Evolutionary conservation across 2,329 filamentous ascomycete genomes (phyloP), one percentile per base, ranked within the genome.

Genomic region (Xylaria sp.): DNA sequence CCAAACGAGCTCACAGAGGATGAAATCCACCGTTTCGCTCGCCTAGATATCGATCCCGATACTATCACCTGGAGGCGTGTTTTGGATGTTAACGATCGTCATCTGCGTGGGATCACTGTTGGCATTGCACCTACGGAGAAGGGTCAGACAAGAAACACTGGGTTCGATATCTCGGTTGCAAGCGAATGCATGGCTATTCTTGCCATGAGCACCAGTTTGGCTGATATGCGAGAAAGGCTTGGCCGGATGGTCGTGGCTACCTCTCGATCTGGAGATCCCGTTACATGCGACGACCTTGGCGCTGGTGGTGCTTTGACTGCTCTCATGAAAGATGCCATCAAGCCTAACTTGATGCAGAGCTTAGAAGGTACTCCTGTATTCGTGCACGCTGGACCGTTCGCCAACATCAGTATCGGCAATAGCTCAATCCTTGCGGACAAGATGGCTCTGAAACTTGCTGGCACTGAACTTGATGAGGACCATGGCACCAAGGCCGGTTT

Each of bases 141-240:
- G 84, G 94, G 94, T 15, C 90, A 94, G 75, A 92, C 89, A 31
- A 90, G 96, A 71, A 89, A 96, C 81, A 98, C 96, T 39, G 94
- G 93, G 54, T 99, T 99, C 77, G 96, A 99, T 79, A 99, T 99
- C 74, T 97, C 95, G 0, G 96, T 99, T 36, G 96, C 96, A 51
- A 97, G 93, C 80, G 96, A 98, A 81, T 97, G 94, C 80, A 99
- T 99, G 96, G 96, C 96, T 70, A 97, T 99, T 70, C 89, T 99
- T 66, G 96, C 96, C 10, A 88, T 99, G 74, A 97, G 94, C 83
- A 98, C 94, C 72, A 90, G 91, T 79, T 86, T 98, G 70, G 84
- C 86, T 39, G 96, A 99, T 77, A 92, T 99, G 90, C 90, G 96
- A 67, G 94, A 98, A 82, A 91, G 96, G 68, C 89, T 99, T 36